phyloP scores from a whole-genome alignment of 345 rosid genomes.

The Populus davidiana region DNA sequence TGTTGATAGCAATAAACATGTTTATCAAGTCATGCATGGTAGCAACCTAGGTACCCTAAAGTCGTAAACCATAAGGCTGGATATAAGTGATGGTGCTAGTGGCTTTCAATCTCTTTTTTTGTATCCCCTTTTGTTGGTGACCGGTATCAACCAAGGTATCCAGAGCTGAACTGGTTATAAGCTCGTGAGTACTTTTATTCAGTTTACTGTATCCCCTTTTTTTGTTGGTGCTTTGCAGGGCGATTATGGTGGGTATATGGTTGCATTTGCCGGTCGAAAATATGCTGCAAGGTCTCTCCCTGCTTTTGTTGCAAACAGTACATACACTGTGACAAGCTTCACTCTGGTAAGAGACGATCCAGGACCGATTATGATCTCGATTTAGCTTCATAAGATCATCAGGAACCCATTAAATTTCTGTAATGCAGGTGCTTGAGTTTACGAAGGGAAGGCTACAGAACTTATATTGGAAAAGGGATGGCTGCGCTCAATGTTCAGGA shows the following conservation, averaged over 20 bases:
- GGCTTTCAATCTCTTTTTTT: not conserved
- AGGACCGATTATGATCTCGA: not conserved
- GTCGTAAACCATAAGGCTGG: not conserved
- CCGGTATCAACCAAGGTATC: too few relatives aligned
- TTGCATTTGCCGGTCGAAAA: conserved; percentile 87
- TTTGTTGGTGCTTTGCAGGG: conserved; percentile 30
- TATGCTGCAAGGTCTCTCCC: conserved; percentile 92
- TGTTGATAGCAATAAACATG: not conserved
- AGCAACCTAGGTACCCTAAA: not conserved
- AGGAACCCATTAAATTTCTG: conserved; percentile 1
- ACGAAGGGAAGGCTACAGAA: conserved; percentile 90
- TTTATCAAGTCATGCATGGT: not conserved
- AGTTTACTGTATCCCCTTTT: not conserved
- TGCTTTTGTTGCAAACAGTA: conserved; percentile 54
- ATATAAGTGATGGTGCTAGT: not conserved
- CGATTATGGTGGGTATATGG: conserved; percentile 68
- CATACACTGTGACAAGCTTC: conserved; percentile 67
- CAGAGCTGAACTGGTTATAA: too few relatives aligned
- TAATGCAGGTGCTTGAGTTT: conserved; percentile 77
- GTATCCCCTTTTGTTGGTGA: too few relatives aligned
- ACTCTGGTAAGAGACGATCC: conserved; percentile 60
- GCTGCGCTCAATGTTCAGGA: conserved; percentile 74
- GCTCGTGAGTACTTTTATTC: not conserved
- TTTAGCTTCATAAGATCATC: not conserved
- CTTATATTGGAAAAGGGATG: conserved; percentile 93